Percentiles rank a stretch among this genome's conserved stretches.
Conservation (phyloP, 768 basidiomycete genomes). For the Tremella yokohamensis region DNA sequence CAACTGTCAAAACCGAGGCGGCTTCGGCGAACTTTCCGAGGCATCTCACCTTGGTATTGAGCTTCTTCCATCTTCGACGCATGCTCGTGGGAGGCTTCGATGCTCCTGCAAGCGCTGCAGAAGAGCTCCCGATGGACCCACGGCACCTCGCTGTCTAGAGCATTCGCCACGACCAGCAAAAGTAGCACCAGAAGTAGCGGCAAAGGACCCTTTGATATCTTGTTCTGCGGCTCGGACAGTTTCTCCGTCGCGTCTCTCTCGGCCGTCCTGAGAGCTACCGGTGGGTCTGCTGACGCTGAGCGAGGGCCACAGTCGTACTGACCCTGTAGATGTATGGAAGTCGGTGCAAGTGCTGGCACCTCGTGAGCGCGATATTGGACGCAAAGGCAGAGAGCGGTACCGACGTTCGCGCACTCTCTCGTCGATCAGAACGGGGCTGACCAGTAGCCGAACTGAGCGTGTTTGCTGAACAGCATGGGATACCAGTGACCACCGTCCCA, state of each 20-base stretch:
- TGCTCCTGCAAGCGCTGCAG: no score
- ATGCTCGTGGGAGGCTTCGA: no score
- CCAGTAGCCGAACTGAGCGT: conserved; percentile 66
- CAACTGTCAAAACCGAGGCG: no score
- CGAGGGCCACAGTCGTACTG: background rate
- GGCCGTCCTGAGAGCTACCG: conserved; percentile 62
- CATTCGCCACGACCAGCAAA: no score
- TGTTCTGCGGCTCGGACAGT: conserved; percentile 84
- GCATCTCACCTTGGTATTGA: no score
- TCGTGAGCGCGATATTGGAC: conserved; percentile 63
- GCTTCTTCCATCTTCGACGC: no score
- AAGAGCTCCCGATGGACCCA: no score
- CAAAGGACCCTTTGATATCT: conserved; percentile 53
- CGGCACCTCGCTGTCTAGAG: no score
- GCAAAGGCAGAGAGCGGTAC: conserved; percentile 56
- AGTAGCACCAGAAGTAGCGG: background rate
- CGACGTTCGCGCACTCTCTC: background rate
- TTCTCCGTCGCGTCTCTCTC: conserved; percentile 75
- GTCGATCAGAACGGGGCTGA: background rate
- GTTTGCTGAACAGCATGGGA: conserved; percentile 57
- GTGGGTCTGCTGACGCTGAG: conserved; percentile 53
- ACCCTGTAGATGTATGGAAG: conserved; percentile 70
- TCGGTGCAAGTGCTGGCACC: conserved; percentile 67
- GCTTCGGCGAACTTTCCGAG: no score
- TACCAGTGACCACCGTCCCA: conserved; percentile 65